Base-by-base conservation (phyloP, 2,329 filamentous ascomycete genomes). In the Trichoderma lentiforme region DNA sequence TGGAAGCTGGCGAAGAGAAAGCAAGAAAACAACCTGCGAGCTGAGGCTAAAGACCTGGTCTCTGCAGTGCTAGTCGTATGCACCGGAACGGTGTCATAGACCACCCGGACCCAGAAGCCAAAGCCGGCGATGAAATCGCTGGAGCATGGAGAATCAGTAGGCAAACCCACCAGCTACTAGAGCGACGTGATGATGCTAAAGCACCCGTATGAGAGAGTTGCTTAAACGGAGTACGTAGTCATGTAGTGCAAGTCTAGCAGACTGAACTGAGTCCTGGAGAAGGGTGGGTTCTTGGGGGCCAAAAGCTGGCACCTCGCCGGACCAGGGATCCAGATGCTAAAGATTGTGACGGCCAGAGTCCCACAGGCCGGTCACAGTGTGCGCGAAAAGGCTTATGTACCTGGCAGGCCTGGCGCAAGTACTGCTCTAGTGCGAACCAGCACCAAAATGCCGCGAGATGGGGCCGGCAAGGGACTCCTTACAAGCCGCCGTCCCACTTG, bases 401-500 rank as follows among this genome's bases (percentile, higher is more conserved):
- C 51, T 12, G 32, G 14, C 63, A 56, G 63, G 63, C 63, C 14
- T 51, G 18, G 18, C 3, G 1, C 56, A 69, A 51, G 66, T 69
- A 69, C 66, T 32, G 24, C 24, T 28, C 32, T 36, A 39, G 58
- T 26, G 32, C 61, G 56, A 36, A 51, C 36, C 18, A 61, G 56
- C n/a, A 4, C 34, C 56, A 61, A 47, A 61, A 51, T 43, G 66
- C 67, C 67, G 67, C 39, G 36, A 62, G 39, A 70, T 53, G 67
- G 64, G 24, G 12, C 51, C 65, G 24, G 56, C 51, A 36, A 56
- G 65, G 34, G 34, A 43, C 12, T 36, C 56, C 36, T 53, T 18
- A 51, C 56, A 61, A 51, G 64, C 64, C 39, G 67, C 57, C 39
- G 56, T 62, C 39, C 67, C 67, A 70, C 57, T 53, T 70, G 67